These are phyloP conservation scores for Entamoeba invadens DNA, from an alignment of 208 protist species.

Conservation along the genomic window DNA sequence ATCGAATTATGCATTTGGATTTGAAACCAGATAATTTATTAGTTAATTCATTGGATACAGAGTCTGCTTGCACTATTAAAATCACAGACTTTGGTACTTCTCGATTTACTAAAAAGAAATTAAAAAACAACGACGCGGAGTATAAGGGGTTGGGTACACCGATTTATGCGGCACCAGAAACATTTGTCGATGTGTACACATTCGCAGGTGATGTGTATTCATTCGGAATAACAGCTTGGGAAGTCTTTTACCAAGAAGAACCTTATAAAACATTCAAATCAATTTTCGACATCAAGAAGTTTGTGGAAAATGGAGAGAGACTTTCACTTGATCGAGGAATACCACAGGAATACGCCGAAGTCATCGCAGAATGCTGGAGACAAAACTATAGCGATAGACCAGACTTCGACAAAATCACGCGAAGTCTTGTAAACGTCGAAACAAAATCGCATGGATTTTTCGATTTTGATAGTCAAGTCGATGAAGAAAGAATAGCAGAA, in stretches of 20 bases:
- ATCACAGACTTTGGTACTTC: neutral
- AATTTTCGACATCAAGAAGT: neutral
- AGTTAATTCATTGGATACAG: neutral
- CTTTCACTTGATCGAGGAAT: neutral
- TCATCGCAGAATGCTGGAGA: neutral
- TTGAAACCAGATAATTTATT: neutral
- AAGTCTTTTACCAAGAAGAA: neutral
- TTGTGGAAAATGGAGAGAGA: neutral
- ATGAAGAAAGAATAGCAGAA: too few species aligned
- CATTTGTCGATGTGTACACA: neutral
- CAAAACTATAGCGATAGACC: neutral
- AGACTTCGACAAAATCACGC: neutral
- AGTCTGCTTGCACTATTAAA: neutral
- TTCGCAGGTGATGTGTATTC: neutral
- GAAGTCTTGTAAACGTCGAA: too few species aligned
- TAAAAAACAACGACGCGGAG: neutral
- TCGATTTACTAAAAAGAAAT: neutral
- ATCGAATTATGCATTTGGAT: neutral
- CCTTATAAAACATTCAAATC: neutral
- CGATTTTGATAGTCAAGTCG: too few species aligned
- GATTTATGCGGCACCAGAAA: neutral
- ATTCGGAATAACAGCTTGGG: neutral
- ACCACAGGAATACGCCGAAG: neutral
- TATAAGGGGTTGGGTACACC: neutral
- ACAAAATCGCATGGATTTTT: too few species aligned